Evolutionary conservation across 1,284 basidiomycete genomes (phyloP).

Genomic region (Entoloma clypeatum): DNA sequence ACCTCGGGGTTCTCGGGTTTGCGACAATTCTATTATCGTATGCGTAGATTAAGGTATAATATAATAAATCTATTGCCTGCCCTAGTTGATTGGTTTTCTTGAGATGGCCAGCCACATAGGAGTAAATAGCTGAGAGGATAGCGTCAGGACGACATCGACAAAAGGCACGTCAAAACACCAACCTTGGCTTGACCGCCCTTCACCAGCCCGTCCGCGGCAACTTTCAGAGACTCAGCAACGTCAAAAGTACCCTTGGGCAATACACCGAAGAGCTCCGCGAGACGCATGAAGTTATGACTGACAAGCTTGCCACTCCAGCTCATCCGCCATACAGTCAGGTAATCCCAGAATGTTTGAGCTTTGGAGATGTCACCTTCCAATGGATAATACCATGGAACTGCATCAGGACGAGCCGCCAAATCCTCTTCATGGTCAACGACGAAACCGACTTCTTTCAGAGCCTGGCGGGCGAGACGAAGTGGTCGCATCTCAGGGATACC

Average conservation of each 20-base stretch:
- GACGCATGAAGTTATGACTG: constrained; percentile 78
- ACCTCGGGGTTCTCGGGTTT: constrained; percentile 19
- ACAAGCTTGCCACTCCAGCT: constrained; percentile 85
- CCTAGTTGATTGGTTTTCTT: constrained; percentile 56
- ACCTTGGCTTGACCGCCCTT: constrained; percentile 87
- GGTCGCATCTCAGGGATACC: constrained; percentile 98
- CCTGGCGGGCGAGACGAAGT: constrained; percentile 69
- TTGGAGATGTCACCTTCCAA: constrained; percentile 91
- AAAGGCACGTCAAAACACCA: constrained; percentile 23
- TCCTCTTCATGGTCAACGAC: constrained; percentile 91
- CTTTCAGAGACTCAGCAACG: constrained; percentile 87
- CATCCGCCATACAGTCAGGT: constrained; percentile 85
- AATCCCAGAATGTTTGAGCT: constrained; percentile 93
- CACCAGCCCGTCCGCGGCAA: constrained; percentile 79
- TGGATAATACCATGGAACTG: constrained; percentile 93
- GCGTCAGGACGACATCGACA: constrained; percentile 1
- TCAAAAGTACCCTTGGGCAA: constrained; percentile 92
- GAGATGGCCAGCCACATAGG: constrained; percentile 74
- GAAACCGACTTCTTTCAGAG: constrained; percentile 86
- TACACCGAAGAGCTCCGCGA: constrained; percentile 77
- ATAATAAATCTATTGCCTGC: constrained; percentile 13
- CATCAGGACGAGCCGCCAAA: constrained; percentile 82
- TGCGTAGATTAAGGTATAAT: constrained; percentile 21
- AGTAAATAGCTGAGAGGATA: constrained; percentile 61
- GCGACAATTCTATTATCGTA: background rate